These are phyloP conservation scores for Diaporthe eres DNA, from an alignment of 2,329 filamentous ascomycete species.

Conservation along the genomic window DNA sequence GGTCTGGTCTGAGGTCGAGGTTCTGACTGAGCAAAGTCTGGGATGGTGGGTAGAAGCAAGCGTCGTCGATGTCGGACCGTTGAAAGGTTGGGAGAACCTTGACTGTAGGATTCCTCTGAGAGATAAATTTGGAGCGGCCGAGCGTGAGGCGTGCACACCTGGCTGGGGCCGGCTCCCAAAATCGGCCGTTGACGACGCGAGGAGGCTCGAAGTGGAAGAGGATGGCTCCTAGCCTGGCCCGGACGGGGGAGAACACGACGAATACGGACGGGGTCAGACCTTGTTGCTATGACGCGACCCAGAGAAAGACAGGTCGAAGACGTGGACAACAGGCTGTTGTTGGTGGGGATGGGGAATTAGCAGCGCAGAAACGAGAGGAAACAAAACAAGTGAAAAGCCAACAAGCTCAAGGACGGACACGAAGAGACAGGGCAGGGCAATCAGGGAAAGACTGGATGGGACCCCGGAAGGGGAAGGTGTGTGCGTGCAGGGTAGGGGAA, in stretches of 20 bases:
- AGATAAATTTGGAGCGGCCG: conserved; percentile 27
- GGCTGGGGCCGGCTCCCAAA: conserved; percentile 13
- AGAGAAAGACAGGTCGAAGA: neutral
- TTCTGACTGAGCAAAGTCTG: neutral
- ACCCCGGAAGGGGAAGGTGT: conserved; percentile 13
- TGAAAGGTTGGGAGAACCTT: conserved; percentile 21
- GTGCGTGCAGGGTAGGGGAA: conserved; percentile 11
- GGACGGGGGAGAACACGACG: neutral
- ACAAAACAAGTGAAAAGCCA: conserved; percentile 15
- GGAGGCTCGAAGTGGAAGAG: conserved; percentile 18
- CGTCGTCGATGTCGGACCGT: conserved; percentile 10
- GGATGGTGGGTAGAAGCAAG: neutral
- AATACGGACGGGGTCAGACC: conserved; percentile 15
- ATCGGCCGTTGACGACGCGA: neutral
- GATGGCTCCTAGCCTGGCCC: neutral
- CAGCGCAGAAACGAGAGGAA: conserved; percentile 23
- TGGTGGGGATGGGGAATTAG: conserved; percentile 19
- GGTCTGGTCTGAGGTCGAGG: neutral
- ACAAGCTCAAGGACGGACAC: conserved; percentile 23
- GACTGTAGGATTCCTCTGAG: conserved; percentile 6
- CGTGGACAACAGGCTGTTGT: neutral
- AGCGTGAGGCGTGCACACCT: conserved; percentile 18
- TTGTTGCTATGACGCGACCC: conserved; percentile 18
- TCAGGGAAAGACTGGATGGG: neutral
- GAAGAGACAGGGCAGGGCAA: conserved; percentile 7